A percentile compares a stretch with the other conserved stretches of the same genome.
These are phyloP conservation scores for Lentinula detonsa DNA, from an alignment of 768 basidiomycete genomes.

Conservation along the genomic window DNA sequence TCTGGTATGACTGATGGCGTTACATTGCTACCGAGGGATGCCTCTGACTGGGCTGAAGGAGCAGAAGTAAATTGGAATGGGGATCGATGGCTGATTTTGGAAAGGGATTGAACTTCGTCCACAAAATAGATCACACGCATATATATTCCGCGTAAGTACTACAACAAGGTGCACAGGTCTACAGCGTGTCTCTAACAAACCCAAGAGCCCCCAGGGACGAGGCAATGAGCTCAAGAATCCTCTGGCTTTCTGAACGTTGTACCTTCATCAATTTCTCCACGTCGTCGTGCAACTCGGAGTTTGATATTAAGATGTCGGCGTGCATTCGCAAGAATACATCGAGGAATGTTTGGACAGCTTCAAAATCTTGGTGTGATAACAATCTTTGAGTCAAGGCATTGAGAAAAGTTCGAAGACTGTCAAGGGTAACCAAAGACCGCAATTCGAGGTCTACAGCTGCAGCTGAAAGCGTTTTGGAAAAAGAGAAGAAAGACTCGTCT, in stretches of 20 bases:
- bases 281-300: constrained; percentile 53
- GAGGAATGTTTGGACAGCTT: constrained; percentile 87
- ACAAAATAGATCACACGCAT: background rate
- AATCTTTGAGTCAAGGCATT: constrained; percentile 69
- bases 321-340: constrained; percentile 82
- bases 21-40: background rate
- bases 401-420: constrained; percentile 64
- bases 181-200: constrained; percentile 69
- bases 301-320: constrained; percentile 71
- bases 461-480: constrained; percentile 82
- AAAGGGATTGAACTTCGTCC: background rate
- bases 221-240: constrained; percentile 70
- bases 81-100: constrained; percentile 1
- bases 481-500: constrained; percentile 83
- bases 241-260: constrained; percentile 73
- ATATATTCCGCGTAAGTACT: background rate
- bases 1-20: background rate
- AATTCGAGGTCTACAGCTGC: constrained; percentile 90
- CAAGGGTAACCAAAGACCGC: constrained; percentile 64
- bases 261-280: constrained; percentile 55
- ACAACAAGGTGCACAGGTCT: constrained; percentile 12
- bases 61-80: background rate
- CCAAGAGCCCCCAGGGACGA: constrained; percentile 70
- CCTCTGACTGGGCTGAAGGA: background rate
- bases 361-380: constrained; percentile 81